A percentile compares a stretch with the other conserved stretches of the same genome.
Conservation (phyloP, 1,139 yeast species). For the Saccharomyces hybrid region DNA sequence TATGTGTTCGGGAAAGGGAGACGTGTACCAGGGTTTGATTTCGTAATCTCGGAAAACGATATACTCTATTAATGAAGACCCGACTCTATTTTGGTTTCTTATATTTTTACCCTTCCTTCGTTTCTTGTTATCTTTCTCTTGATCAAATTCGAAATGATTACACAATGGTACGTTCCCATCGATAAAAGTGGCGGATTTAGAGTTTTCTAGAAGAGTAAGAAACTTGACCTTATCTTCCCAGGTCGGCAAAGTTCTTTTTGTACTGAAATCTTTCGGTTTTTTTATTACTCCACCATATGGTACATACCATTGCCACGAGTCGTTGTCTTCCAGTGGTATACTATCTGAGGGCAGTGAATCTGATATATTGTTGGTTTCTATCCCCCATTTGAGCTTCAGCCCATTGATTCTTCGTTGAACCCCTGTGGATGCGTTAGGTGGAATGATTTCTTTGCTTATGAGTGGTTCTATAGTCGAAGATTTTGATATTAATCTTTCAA, state of each 20-base stretch:
- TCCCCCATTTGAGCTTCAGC: background rate
- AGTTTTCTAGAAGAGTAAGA: conserved; percentile 13
- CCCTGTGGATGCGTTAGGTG: background rate
- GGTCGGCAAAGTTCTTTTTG: conserved; percentile 20
- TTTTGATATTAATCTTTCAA: conserved; percentile 14
- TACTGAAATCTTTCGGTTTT: conserved; percentile 21
- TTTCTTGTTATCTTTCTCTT: conserved; percentile 3
- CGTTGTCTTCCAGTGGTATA: background rate
- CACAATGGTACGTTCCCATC: conserved; percentile 25
- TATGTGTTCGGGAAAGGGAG: conserved; percentile 90
- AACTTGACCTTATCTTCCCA: conserved; percentile 23
- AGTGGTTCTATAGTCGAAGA: background rate
- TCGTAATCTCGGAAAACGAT: conserved; percentile 66
- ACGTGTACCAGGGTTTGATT: conserved; percentile 85
- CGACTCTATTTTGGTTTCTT: background rate
- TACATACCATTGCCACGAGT: conserved; percentile 5
- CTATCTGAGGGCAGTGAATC: background rate
- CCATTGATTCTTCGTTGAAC: background rate
- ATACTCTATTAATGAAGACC: conserved; percentile 33
- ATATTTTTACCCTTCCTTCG: conserved; percentile 3
- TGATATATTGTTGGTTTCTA: background rate
- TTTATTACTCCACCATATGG: conserved; percentile 26
- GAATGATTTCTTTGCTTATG: background rate
- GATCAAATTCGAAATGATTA: conserved; percentile 10
- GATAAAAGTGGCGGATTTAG: conserved; percentile 19